Evolutionary conservation across 495 filamentous ascomycete genomes (phyloP).

Genomic region (Tuber aestivum): DNA sequence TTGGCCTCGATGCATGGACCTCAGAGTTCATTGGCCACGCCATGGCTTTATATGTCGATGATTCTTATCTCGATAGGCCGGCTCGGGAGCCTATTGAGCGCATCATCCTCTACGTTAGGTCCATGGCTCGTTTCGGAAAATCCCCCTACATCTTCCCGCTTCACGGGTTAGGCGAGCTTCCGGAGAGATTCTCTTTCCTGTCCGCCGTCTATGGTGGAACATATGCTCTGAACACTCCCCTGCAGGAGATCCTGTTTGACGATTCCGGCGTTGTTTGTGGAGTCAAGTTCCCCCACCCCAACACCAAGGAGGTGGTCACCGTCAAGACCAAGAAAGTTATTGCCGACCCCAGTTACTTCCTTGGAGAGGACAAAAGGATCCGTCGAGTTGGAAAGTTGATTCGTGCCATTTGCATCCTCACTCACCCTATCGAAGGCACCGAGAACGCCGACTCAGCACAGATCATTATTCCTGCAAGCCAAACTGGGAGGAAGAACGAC

Average conservation of each 20-base stretch:
- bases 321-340: constrained; percentile 95
- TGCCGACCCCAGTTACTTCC: constrained; percentile 95
- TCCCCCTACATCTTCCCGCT: constrained; percentile 99
- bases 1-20: constrained; percentile 82
- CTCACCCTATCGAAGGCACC: constrained; percentile 82
- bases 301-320: constrained; percentile 90
- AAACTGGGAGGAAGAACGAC: constrained; percentile 91
- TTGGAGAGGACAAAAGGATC: constrained; percentile 58
- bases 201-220: constrained; percentile 98
- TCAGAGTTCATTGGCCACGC: constrained; percentile 95
- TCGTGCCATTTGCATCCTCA: constrained; percentile 94
- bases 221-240: constrained; percentile 94
- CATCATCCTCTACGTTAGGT: constrained; percentile 94
- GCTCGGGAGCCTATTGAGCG: constrained; percentile 85
- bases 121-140: constrained; percentile 95
- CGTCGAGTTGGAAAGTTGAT: constrained; percentile 81
- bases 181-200: constrained; percentile 94
- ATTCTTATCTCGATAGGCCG: constrained; percentile 69
- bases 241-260: constrained; percentile 84
- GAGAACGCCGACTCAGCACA: constrained; percentile 87
- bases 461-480: constrained; percentile 94
- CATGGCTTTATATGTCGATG: constrained; percentile 90
- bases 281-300: constrained; percentile 69
- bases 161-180: constrained; percentile 93
- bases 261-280: constrained; percentile 73